phyloP scores from a whole-genome alignment of 2,329 filamentous ascomycete genomes.

The Berkeleyomyces rouxiae region DNA sequence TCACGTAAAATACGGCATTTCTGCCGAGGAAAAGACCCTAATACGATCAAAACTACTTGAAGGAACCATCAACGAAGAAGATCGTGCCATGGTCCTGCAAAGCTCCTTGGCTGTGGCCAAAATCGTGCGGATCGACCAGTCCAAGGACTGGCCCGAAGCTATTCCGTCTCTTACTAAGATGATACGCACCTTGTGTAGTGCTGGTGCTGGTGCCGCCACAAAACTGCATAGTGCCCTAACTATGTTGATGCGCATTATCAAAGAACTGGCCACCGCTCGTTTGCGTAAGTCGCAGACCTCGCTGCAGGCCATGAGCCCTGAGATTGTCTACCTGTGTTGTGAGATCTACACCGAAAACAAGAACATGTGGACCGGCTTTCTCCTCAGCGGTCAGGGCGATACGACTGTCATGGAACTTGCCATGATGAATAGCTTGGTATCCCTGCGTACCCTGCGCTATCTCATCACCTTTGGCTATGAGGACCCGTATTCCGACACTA shows the following conservation, averaged over 20 bases:
- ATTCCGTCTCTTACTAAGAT: constrained; percentile 44
- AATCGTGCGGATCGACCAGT: constrained; percentile 78
- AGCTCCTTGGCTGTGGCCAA: constrained; percentile 81
- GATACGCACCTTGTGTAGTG: constrained; percentile 37
- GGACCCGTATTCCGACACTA: constrained; percentile 59
- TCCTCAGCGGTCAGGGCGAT: constrained; percentile 40
- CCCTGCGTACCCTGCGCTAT: constrained; percentile 65
- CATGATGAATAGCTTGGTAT: constrained; percentile 60
- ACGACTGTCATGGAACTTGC: constrained; percentile 42
- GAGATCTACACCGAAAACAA: constrained; percentile 65
- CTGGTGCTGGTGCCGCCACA: constrained; percentile 24
- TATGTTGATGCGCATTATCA: constrained; percentile 70
- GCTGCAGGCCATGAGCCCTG: constrained; percentile 62
- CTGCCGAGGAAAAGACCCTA: constrained; percentile 55
- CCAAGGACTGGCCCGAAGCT: constrained; percentile 61
- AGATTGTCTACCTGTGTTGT: constrained; percentile 65
- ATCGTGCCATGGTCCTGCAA: constrained; percentile 62
- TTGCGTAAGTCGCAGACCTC: constrained; percentile 58
- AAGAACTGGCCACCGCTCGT: constrained; percentile 72
- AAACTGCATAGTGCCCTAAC: constrained; percentile 54
- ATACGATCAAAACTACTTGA: constrained; percentile 64
- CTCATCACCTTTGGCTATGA: constrained; percentile 72
- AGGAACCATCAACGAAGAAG: constrained; percentile 60
- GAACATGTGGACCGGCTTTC: constrained; percentile 46
- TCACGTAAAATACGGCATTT: constrained; percentile 43